phyloP scores from a whole-genome alignment of 257 asterid species.

The Pogostemon cablin region DNA sequence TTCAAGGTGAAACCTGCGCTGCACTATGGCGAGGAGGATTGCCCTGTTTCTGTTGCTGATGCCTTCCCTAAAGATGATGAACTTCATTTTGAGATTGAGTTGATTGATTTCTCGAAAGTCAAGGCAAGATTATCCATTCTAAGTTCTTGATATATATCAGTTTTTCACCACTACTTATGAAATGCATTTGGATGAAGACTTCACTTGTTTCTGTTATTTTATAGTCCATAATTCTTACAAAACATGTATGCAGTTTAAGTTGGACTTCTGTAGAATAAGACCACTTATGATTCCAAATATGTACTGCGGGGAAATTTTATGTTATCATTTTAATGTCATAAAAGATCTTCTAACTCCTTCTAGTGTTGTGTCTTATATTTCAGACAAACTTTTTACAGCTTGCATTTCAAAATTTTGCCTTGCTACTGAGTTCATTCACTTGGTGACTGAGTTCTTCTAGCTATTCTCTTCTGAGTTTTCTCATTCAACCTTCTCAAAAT shows the following conservation, averaged over 20 bases:
- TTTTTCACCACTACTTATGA: conserved; percentile 9
- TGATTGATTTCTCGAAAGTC: conserved; percentile 86
- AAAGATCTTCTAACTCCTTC: neutral
- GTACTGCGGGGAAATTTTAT: neutral
- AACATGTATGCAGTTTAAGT: conserved; percentile 9
- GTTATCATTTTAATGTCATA: conserved; percentile 11
- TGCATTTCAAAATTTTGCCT: conserved; percentile 1
- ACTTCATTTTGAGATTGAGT: conserved; percentile 95
- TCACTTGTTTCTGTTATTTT: neutral
- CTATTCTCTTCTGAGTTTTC: neutral
- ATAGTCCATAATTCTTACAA: neutral
- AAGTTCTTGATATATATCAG: conserved; percentile 11
- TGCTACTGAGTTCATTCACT: neutral
- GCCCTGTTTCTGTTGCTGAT: conserved; percentile 75
- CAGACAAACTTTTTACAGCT: neutral
- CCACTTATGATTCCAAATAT: conserved; percentile 12
- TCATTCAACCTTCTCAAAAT: neutral
- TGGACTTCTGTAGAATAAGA: conserved; percentile 8
- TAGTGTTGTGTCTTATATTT: conserved; percentile 15
- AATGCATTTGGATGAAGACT: neutral
- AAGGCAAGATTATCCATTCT: conserved; percentile 66
- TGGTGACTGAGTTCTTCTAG: neutral
- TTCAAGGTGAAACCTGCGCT: conserved; percentile 93
- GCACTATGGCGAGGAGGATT: conserved; percentile 87
- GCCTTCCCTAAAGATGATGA: conserved; percentile 88